Conservation (phyloP, 2,329 filamentous ascomycete species). For the Exophiala sp. region DNA sequence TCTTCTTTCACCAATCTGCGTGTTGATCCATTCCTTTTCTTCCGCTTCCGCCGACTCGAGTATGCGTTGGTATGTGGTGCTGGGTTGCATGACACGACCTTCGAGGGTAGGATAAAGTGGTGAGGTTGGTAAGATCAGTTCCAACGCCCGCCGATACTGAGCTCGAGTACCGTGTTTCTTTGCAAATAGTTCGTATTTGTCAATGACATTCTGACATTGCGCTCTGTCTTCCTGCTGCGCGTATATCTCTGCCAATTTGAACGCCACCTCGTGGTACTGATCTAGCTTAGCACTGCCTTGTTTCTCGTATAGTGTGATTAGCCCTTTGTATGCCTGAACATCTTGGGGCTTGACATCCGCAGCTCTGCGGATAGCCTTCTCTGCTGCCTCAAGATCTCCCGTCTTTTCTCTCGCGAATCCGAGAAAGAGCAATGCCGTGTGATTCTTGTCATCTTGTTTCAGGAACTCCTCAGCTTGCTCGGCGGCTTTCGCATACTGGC, state of each 20-base stretch:
- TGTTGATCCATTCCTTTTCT: conserved; percentile 85
- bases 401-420: conserved; percentile 79
- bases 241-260: conserved; percentile 70
- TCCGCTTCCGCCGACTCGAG: conserved; percentile 77
- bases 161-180: conserved; percentile 63
- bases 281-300: conserved; percentile 63
- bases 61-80: conserved; percentile 72
- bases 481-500: conserved; percentile 71
- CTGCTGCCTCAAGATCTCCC: conserved; percentile 64
- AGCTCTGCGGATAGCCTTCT: conserved; percentile 68
- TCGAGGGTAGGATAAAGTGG: conserved; percentile 77
- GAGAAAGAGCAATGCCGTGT: conserved; percentile 81
- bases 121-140: conserved; percentile 70
- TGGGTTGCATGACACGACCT: conserved; percentile 72
- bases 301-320: conserved; percentile 78
- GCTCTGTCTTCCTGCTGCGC: conserved; percentile 56
- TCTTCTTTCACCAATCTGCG: conserved; percentile 78
- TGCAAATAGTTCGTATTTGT: conserved; percentile 72
- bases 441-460: conserved; percentile 67
- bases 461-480: conserved; percentile 64
- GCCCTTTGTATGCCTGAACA: conserved; percentile 81
- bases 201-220: conserved; percentile 58
- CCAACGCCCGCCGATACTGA: conserved; percentile 71
- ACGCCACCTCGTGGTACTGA: conserved; percentile 66
- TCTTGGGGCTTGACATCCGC: conserved; percentile 66